Evolutionary conservation across 2,329 filamentous ascomycete genomes (phyloP), one percentile per base, ranked within the genome.

Genomic region (Nemania abortiva): DNA sequence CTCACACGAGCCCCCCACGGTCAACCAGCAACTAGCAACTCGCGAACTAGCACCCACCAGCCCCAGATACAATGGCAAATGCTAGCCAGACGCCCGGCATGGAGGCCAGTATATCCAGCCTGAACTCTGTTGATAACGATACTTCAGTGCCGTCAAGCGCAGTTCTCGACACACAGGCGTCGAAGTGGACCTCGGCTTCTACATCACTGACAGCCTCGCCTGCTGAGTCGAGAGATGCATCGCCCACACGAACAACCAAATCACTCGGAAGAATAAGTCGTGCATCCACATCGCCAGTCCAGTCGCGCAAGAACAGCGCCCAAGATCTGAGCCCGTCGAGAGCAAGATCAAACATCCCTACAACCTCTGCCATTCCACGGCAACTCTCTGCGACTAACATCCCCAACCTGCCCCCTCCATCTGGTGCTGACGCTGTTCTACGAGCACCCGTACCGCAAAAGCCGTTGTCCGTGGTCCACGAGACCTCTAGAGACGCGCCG

Each of bases 371-470:
- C 22, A 70, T 71, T 84, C 90, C 66, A 87, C 91, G 79, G 88
- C 89, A 68, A 34, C 83, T 95, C 57, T 92, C 92, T 18, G 87
- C 91, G 45, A 84, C 90, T 42, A 90, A 85, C 72, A 91, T 89
- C 57, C 91, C 93, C 7, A 86, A 88, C 60, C 83, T 95, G 42
- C 87, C 88, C 57, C 86, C 90, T 39, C 80, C 85, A 6, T 79
- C 85, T 0, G 65, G 50, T 49, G 84, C 89, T 67, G 92, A 97
- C 71, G 81, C 87, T 6, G 84, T 84, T 29, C 81, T 87, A 74
- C 90, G 90, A 81, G 84, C 88, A 63, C 85, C 90, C 53, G 86
- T 87, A 70, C 88, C 91, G 15, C 87, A 91, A 75, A 94, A 94
- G 79, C 82, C 87, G 5, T 79, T 83, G 27, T 79, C 83, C 22